Conservation (phyloP, 2,329 filamentous ascomycete species). For the Hyphodiscus sp. region DNA sequence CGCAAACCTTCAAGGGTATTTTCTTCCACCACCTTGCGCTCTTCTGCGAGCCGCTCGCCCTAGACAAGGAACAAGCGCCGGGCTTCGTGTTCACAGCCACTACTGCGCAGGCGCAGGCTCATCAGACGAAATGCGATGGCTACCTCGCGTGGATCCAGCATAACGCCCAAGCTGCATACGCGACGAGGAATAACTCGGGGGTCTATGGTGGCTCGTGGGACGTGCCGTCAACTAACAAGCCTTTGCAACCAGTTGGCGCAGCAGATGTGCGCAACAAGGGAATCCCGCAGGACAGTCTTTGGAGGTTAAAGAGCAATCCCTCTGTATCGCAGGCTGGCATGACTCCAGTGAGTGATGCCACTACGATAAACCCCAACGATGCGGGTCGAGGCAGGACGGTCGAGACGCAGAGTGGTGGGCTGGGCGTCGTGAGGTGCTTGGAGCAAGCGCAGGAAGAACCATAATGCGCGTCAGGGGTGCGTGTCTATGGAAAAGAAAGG, state of each 20-base stretch:
- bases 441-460: neutral
- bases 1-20: neutral
- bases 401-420: neutral
- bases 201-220: neutral
- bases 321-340: neutral
- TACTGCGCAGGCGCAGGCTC: neutral
- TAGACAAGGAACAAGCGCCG: neutral
- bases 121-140: neutral
- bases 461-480: too few species aligned
- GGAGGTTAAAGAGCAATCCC: neutral
- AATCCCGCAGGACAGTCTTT: neutral
- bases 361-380: neutral
- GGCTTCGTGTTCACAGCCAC: neutral
- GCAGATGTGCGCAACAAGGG: neutral
- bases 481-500: too few species aligned
- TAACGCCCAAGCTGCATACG: constrained; percentile 1
- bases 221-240: neutral
- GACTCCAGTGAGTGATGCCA: neutral
- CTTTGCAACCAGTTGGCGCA: neutral
- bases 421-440: neutral
- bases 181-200: neutral
- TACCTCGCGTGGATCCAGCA: neutral
- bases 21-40: neutral
- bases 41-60: neutral
- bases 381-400: neutral